Evolutionary conservation across 805 yeast species (phyloP).

Genomic region (Cyberlindnera maclurae): DNA sequence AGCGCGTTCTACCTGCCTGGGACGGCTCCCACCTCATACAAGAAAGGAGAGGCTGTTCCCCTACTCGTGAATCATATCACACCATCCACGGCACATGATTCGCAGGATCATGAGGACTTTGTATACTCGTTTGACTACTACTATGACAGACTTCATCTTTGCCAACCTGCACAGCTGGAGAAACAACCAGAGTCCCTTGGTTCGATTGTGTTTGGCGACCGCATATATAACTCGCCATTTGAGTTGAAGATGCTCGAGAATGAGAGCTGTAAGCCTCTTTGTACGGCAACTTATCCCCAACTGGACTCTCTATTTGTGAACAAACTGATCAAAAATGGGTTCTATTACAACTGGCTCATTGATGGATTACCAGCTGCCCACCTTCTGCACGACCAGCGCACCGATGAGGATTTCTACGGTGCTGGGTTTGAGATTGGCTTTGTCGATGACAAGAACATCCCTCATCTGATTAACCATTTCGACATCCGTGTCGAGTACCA

Average conservation of each 20-base stretch:
- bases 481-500: constrained; percentile 80
- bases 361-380: constrained; percentile 94
- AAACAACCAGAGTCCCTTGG: constrained; percentile 89
- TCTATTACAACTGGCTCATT: constrained; percentile 84
- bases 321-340: constrained; percentile 73
- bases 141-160: constrained; percentile 75
- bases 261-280: constrained; percentile 59
- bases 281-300: constrained; percentile 51
- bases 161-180: constrained; percentile 47
- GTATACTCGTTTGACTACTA: constrained; percentile 79
- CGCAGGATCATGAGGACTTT: constrained; percentile 38
- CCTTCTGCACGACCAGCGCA: constrained; percentile 45
- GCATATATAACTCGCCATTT: constrained; percentile 91
- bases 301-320: constrained; percentile 71
- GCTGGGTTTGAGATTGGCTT: constrained; percentile 77
- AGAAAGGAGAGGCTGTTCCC: constrained; percentile 64
- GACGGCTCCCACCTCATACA: constrained; percentile 88
- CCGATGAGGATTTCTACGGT: constrained; percentile 60
- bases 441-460: constrained; percentile 47
- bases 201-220: constrained; percentile 88
- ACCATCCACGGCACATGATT: constrained; percentile 50
- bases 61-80: constrained; percentile 86
- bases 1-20: constrained; percentile 87
- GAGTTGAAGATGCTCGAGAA: constrained; percentile 71
- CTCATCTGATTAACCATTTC: constrained; percentile 75